Base-by-base conservation (phyloP, 768 basidiomycete genomes). In the Astraeus odoratus region DNA sequence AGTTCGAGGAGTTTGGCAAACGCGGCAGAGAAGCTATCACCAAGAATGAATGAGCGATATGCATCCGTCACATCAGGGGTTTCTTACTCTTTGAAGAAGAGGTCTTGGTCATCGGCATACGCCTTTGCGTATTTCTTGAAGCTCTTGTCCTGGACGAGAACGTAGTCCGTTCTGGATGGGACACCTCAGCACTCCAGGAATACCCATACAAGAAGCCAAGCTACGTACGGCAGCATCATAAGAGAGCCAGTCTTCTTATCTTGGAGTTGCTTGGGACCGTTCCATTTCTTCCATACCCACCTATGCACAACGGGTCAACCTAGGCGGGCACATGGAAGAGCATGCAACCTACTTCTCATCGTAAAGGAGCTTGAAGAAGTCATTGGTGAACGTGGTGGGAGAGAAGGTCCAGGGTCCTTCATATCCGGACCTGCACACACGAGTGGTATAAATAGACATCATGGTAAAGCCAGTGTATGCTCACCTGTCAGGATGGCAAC, bases 331-430 rank as follows among this genome's bases (percentile, higher is more conserved):
- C n/a, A n/a, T 39, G 12, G 12, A 10, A 39, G 12, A 39, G 8
- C 7, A 1, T 0, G 19, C 4, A 23, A 5, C 36, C 33, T 67
- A 86, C 78, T 80, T 89, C 74, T 96, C 92, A 55, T 82, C 76
- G 56, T 91, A 80, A 47, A 99, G 74, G 22, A 97, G 77, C 56
- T 81, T 81, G 78, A 69, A 93, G 71, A 71, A 94, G 58, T 89
- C 88, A 63, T 94, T 93, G 33, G 86, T 84, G 56, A 93, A 62
- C 3, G 88, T 88, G 18, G 80, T 88, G 3, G 93, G 92, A 13
- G 90, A 88, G 78, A 94, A 93, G 2, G 92, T 92, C 90, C 87
- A 92, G n/a, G 88, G 91, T 9, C 87, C 91, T 6, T 87, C 82
- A 61, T 83, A 94, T 33, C 87, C 88, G 46, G 85, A 87, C 42